These are phyloP conservation scores for Arthrobotrys pseudoclavata DNA, from an alignment of 2,329 filamentous ascomycete genomes.

Conservation along the genomic window DNA sequence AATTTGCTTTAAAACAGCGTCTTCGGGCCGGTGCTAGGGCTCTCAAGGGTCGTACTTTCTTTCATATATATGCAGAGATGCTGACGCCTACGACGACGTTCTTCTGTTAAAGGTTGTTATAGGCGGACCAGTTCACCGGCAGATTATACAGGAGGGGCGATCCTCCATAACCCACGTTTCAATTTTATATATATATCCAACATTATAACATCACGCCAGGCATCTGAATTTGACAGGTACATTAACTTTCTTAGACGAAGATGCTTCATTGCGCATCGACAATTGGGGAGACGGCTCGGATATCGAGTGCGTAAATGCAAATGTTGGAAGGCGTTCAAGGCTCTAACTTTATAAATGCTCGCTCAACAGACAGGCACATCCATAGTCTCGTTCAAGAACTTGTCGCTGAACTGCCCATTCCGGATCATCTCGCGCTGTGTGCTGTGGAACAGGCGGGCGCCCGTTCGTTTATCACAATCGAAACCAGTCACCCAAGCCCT, in stretches of 20 bases:
- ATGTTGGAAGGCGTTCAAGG: slow-evolving; percentile 12
- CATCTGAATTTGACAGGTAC: slow-evolving; percentile 50
- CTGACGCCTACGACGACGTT: slow-evolving; percentile 13
- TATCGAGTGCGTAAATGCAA: slow-evolving; percentile 10
- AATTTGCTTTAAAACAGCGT: slow-evolving; percentile 28
- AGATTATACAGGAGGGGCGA: slow-evolving; percentile 50
- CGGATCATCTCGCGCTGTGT: slow-evolving; percentile 15
- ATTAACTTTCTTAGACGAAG: slow-evolving; percentile 18
- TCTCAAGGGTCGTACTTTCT: not conserved
- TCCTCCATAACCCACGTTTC: slow-evolving; percentile 43
- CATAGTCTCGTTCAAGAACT: not conserved
- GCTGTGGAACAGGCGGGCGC: slow-evolving; percentile 18
- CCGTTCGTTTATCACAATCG: slow-evolving; percentile 52
- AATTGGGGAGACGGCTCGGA: slow-evolving; percentile 24
- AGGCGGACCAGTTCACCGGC: slow-evolving; percentile 18
- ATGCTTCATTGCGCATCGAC: not conserved
- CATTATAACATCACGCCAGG: slow-evolving; percentile 19
- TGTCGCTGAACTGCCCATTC: slow-evolving; percentile 36
- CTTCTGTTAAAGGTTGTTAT: slow-evolving; percentile 11
- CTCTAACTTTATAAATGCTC: slow-evolving; percentile 32
- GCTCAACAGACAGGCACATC: slow-evolving; percentile 10
- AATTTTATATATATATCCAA: slow-evolving; percentile 31
- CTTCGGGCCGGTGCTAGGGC: slow-evolving; percentile 34
- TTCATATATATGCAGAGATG: slow-evolving; percentile 5
- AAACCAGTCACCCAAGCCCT: slow-evolving; percentile 41